Evolutionary conservation across 2,329 filamentous ascomycete species (phyloP), one percentile per base, ranked within the genome.

Genomic region (Coniochaeta sp.): DNA sequence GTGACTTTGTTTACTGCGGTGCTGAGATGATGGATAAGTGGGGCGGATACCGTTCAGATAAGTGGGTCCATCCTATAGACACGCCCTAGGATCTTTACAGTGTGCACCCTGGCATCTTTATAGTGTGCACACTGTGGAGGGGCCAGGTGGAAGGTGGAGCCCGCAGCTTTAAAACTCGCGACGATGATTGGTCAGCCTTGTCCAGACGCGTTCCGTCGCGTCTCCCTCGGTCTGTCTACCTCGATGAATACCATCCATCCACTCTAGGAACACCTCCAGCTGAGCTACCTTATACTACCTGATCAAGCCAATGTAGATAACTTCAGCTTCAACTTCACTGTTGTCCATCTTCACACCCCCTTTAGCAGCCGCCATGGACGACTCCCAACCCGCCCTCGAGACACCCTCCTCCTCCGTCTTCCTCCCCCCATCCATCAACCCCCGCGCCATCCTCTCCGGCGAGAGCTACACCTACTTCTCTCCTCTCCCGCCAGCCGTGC

Each of bases 381-480:
- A 80, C 72, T 40, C 38, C 38, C 69, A 68, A 52, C 52, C 71
- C 60, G 68, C 66, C 61, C 68, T 71, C 65, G 72, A 73, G 58
- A 72, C 74, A 22, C 70, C 74, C 60, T 55, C 66, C 22, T 58
- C 70, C 60, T 65, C 65, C 64, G 65, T 71, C 62, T 91, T 88
- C 74, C 75, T 89, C 63, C 88, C 89, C 16, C 89, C 90, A 7
- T 92, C 88, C 17, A 81, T 93, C 66, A 75, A 88, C 73, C 69
- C 71, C 54, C 59, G 75, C 19, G 71, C 75, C 42, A 80, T 92
- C 62, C 76, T 89, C 66, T 71, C 79, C 44, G 89, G 89, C 70
- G 79, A 80, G 55, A 87, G 89, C 44, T 91, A 90, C 76, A 81
- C 83, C 12, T 83, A 92, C 74, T 90, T 87, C 77, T 90, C 89